Base-by-base conservation (phyloP, 164 flowering plant genomes). In the Houttuynia cordata region DNA sequence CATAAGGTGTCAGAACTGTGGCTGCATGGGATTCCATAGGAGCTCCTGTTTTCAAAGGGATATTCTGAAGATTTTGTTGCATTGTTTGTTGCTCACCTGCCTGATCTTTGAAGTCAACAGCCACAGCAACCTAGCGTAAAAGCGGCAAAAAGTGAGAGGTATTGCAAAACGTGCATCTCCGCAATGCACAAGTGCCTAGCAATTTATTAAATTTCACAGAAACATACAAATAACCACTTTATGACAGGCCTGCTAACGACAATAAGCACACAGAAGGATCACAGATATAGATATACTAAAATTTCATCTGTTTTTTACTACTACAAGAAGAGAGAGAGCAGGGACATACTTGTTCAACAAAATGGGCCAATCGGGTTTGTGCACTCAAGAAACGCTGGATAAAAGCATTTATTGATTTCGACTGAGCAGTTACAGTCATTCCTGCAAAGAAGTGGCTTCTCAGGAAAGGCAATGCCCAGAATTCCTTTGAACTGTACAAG, bases 21-120 rank as follows among this genome's bases (percentile, higher is more conserved):
- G 98, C 90, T 22, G 98, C 96, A 70, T 91, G 91, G 39, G 98
- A 83, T 74, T 91, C 96, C 98, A 88, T 88, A 4, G 98, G 98
- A 3, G 98, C 90, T 19, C 96, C 95, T 17, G 96, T 91, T 73
- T 91, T 91, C 39, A 91, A 76, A 75, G 82, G 77, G 50, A 88
- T 83, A 70, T 87, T 91, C 68, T 91, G 98, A 49, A 88, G 82
- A 75, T 91, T 91, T 73, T 88, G 96, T 69, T 88, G 95, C 98
- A 88, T 91, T 50, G 88, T 87, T 62, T 87, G 94, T 54, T 87
- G 96, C 67, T 91, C 98, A 62, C 90, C 91, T 23, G 96, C 80
- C 76, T 88, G 96, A 72, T 91, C 97, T 80, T 80, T 88, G 56
- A 88, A 91, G 68, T 91, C 97, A 47, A 85, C 80, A 12, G 92